phyloP scores from a whole-genome alignment of 2,329 filamentous ascomycete species.

The Sclerotinia spermophila region DNA sequence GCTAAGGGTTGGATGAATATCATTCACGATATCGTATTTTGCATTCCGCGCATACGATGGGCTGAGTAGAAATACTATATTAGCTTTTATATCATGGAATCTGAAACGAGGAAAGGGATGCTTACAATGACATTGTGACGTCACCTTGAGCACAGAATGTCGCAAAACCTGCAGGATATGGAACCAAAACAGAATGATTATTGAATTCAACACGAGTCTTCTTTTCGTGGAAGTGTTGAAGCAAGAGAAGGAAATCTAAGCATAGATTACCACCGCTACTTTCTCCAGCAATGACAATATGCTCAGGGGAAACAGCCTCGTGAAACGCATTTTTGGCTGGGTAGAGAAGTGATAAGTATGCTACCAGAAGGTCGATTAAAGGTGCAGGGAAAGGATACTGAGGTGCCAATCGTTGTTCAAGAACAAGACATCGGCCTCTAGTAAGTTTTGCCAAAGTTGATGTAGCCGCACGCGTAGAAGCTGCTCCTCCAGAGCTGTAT shows the following conservation, averaged over 20 bases:
- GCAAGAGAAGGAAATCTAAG: not conserved
- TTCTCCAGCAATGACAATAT: constrained; percentile 6
- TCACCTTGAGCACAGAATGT: not conserved
- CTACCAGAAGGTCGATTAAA: constrained; percentile 4
- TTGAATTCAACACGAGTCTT: not conserved
- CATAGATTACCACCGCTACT: not conserved
- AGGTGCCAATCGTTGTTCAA: not conserved
- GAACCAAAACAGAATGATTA: not conserved
- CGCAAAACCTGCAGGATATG: constrained; percentile 4
- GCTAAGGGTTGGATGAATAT: not conserved
- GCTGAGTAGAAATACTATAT: not conserved
- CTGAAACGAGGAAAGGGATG: not conserved
- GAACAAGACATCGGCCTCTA: not conserved
- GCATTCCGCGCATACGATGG: constrained; percentile 1
- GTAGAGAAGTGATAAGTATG: constrained; percentile 6
- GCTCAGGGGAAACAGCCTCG: not conserved
- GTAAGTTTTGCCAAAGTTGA: not conserved
- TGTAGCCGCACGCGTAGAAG: not conserved
- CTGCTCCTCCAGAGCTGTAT: not conserved
- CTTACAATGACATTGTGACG: not conserved
- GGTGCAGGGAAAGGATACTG: constrained; percentile 4
- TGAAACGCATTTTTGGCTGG: constrained; percentile 2
- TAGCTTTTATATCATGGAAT: rapidly evolving
- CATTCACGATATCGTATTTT: not conserved
- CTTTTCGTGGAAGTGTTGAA: not conserved